Conservation (phyloP, 2,329 filamentous ascomycete genomes). For the Alternaria angustiovoidea region DNA sequence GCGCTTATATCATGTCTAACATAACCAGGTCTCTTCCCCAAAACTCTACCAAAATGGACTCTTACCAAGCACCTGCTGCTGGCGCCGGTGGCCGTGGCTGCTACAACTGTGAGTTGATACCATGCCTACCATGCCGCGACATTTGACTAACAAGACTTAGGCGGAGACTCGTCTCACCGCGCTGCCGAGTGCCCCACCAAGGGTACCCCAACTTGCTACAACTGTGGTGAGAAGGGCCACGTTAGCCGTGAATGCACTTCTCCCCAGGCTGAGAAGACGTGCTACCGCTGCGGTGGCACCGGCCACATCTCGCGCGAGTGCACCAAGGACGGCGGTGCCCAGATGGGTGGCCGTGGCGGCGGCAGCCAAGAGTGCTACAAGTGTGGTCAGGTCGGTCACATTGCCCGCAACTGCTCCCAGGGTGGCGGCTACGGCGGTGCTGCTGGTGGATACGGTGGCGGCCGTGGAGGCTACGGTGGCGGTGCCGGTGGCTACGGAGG, state of each 20-base stretch:
- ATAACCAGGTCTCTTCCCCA: slow-evolving; percentile 32
- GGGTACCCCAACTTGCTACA: slow-evolving; percentile 59
- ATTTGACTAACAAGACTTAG: slow-evolving; percentile 41
- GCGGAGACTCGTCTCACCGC: slow-evolving; percentile 59
- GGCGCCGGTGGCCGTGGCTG: slow-evolving; percentile 51
- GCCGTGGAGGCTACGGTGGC: slow-evolving; percentile 52
- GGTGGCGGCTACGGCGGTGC: slow-evolving; percentile 54
- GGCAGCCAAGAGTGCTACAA: slow-evolving; percentile 84
- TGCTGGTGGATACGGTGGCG: slow-evolving; percentile 58
- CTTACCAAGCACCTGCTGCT: slow-evolving; percentile 45
- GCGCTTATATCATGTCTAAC: slow-evolving; percentile 22
- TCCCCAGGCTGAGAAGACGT: slow-evolving; percentile 83
- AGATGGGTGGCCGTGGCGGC: slow-evolving; percentile 52
- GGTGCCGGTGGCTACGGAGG: slow-evolving; percentile 57
- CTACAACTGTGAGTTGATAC: slow-evolving; percentile 52
- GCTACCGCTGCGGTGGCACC: slow-evolving; percentile 77
- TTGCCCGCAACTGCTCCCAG: slow-evolving; percentile 88
- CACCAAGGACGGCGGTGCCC: slow-evolving; percentile 61
- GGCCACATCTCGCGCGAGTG: slow-evolving; percentile 95
- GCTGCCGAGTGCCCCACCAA: slow-evolving; percentile 61
- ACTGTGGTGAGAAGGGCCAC: slow-evolving; percentile 60
- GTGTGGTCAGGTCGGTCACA: slow-evolving; percentile 96
- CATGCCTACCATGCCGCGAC: background rate
- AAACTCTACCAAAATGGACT: slow-evolving; percentile 42
- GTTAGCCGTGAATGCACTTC: slow-evolving; percentile 85